phyloP scores from a whole-genome alignment of 139 green algal genomes.

The Ettlia oleoabundans region DNA sequence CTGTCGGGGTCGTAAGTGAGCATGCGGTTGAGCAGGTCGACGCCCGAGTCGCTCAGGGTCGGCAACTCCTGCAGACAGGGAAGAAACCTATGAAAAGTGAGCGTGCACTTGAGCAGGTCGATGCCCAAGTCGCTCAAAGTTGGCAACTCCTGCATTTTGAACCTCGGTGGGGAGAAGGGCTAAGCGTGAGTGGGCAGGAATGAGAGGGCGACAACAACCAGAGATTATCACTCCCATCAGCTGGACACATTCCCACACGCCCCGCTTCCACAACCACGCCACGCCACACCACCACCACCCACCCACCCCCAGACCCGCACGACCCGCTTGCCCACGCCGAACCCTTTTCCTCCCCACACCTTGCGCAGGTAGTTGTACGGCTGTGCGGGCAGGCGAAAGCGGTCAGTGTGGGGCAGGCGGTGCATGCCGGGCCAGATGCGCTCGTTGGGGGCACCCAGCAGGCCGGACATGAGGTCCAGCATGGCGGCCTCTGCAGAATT shows the following conservation, averaged over 20 bases:
- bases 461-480: conserved; percentile 57
- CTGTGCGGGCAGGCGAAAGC: conserved; percentile 66
- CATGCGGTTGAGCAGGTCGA: conserved; percentile 71
- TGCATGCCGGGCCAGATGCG: conserved; percentile 71
- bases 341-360: background rate
- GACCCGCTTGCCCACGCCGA: background rate
- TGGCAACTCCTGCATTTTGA: too few relatives aligned
- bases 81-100: too few relatives aligned
- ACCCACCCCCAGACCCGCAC: too few relatives aligned
- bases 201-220: too few relatives aligned
- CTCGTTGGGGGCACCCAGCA: conserved; percentile 68
- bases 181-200: too few relatives aligned
- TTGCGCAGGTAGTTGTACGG: conserved; percentile 74
- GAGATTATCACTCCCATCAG: too few relatives aligned
- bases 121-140: too few relatives aligned
- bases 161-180: too few relatives aligned
- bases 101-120: too few relatives aligned
- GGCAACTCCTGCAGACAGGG: conserved; percentile 48
- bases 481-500: conserved; percentile 52
- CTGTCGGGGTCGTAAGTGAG: conserved; percentile 57
- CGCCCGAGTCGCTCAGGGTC: conserved; percentile 45
- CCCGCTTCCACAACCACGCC: too few relatives aligned
- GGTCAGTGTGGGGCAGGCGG: conserved; percentile 37
- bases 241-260: too few relatives aligned
- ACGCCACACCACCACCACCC: too few relatives aligned